Evolutionary conservation across 805 yeast genomes (phyloP).

Genomic region (Sungouiozyma ichnusensis): DNA sequence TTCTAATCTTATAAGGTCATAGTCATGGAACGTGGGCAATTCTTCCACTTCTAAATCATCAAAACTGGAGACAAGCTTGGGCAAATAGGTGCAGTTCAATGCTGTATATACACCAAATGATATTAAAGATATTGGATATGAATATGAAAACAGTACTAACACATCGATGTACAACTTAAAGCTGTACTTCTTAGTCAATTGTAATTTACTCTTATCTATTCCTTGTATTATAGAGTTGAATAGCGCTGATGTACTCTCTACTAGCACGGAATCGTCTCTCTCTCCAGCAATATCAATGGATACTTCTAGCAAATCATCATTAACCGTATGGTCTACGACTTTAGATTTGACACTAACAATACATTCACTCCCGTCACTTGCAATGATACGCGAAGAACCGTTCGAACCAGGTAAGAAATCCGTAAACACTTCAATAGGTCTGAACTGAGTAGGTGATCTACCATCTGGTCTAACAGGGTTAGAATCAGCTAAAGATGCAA

Average conservation of each 20-base stretch:
- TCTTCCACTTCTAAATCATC: conserved; percentile 66
- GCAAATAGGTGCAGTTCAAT: conserved; percentile 64
- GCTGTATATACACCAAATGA: conserved; percentile 80
- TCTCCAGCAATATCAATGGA: conserved; percentile 75
- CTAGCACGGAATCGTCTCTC: conserved; percentile 68
- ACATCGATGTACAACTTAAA: conserved; percentile 74
- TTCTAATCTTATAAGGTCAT: conserved; percentile 54
- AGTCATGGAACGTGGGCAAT: conserved; percentile 84
- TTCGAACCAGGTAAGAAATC: conserved; percentile 78
- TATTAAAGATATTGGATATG: conserved; percentile 72
- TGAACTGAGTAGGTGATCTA: conserved; percentile 57
- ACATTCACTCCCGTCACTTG: conserved; percentile 88
- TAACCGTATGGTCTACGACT: conserved; percentile 45
- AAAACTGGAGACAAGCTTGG: conserved; percentile 57
- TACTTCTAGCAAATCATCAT: conserved; percentile 49
- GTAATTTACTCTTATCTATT: conserved; percentile 43
- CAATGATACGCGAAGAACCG: conserved; percentile 82
- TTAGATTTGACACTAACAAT: conserved; percentile 83
- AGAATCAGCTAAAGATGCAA: conserved; percentile 50
- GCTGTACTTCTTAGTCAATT: conserved; percentile 62
- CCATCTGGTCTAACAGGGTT: conserved; percentile 83
- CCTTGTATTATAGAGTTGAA: conserved; percentile 29
- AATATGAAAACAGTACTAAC: conserved; percentile 61
- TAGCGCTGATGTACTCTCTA: conserved; percentile 51
- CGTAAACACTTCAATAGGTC: conserved; percentile 77